A percentile compares a stretch with the other conserved stretches of the same genome.
Conservation (phyloP, 345 rosid species). For the Acer yangbiense region DNA sequence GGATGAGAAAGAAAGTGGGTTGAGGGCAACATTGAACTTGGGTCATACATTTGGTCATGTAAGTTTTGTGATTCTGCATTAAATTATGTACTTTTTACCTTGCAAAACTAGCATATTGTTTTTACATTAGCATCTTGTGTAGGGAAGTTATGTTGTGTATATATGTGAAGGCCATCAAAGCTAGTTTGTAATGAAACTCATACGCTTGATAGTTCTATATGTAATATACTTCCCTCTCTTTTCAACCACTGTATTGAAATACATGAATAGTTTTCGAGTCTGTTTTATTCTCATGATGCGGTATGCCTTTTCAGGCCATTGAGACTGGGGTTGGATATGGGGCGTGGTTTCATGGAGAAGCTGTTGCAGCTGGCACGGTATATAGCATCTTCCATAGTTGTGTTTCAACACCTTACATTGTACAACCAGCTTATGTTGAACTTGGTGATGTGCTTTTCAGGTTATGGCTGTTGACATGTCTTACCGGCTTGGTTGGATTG, state of each 20-base stretch:
- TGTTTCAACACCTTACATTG: neutral
- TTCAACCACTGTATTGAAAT: neutral
- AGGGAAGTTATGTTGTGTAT: neutral
- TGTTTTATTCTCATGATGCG: constrained; percentile 9
- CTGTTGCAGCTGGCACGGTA: constrained; percentile 97
- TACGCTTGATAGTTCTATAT: neutral
- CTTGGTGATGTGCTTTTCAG: constrained; percentile 35
- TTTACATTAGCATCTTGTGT: constrained; percentile 1
- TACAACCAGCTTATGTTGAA: constrained; percentile 6
- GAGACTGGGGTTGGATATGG: constrained; percentile 96
- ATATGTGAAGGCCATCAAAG: neutral
- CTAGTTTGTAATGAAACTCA: neutral
- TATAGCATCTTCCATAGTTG: constrained; percentile 30
- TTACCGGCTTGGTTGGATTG: constrained; percentile 97
- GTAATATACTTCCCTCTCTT: neutral
- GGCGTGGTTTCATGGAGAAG: constrained; percentile 98
- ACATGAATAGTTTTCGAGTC: neutral
- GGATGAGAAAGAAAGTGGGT: constrained; percentile 95
- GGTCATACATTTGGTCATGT: constrained; percentile 99
- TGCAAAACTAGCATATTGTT: neutral
- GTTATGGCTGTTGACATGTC: constrained; percentile 99
- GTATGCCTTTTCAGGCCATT: constrained; percentile 67
- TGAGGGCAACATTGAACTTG: constrained; percentile 90
- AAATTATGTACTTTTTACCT: neutral
- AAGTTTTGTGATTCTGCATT: constrained; percentile 32